Evolutionary conservation across 2,329 filamentous ascomycete species (phyloP).

Genomic region (Nemania sp.): DNA sequence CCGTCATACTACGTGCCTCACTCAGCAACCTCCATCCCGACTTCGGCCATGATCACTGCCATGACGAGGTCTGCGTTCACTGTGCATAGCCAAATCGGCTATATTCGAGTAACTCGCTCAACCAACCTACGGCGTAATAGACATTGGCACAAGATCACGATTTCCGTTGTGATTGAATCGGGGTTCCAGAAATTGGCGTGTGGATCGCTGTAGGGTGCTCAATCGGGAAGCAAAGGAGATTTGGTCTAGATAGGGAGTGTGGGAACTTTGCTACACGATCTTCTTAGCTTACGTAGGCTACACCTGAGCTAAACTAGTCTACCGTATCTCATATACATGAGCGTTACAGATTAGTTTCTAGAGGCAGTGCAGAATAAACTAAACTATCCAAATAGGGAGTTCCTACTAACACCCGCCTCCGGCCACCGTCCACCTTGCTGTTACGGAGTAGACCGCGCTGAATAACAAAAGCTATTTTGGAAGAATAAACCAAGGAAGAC

Average conservation of each 20-base stretch:
- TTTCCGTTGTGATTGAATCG: conserved; percentile 1
- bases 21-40: conserved; percentile 8
- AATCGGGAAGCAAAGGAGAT: conserved; percentile 11
- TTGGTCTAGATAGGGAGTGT: not conserved
- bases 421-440: not conserved
- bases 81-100: conserved; percentile 10
- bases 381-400: not conserved
- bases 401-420: not conserved
- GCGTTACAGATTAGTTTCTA: conserved; percentile 1
- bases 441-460: no score
- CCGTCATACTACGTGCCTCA: not conserved
- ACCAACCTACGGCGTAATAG: no score
- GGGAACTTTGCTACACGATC: not conserved
- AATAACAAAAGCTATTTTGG: no score
- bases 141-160: no score
- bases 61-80: conserved; percentile 1
- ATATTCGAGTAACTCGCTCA: conserved; percentile 6
- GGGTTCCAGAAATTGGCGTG: conserved; percentile 10
- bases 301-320: not conserved
- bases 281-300: conserved; percentile 3
- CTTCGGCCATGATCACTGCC: conserved; percentile 3
- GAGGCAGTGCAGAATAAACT: not conserved
- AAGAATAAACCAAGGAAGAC: no score
- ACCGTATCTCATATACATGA: conserved; percentile 3
- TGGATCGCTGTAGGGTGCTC: conserved; percentile 17